Conservation (phyloP, 2,329 filamentous ascomycete genomes). For the Fusarium goolgardi region DNA sequence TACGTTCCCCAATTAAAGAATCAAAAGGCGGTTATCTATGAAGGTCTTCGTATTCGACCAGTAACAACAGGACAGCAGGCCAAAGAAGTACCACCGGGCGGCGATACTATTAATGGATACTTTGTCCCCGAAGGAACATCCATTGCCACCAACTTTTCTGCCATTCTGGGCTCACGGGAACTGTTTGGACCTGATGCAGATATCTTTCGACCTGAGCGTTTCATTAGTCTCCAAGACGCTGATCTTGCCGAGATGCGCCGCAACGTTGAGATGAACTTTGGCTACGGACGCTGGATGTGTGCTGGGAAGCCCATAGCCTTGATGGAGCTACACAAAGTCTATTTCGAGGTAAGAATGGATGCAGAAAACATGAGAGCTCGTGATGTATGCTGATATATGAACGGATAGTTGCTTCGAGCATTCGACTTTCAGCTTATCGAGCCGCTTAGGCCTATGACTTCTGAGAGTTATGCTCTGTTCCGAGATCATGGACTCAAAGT, state of each 20-base stretch:
- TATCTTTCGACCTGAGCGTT: constrained; percentile 9
- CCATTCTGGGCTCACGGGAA: not conserved
- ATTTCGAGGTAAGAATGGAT: not conserved
- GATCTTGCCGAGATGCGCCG: constrained; percentile 11
- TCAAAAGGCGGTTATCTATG: not conserved
- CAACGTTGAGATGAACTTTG: constrained; percentile 16
- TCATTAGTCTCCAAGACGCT: not conserved
- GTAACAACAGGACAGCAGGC: not conserved
- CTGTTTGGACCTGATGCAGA: constrained; percentile 1
- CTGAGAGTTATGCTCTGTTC: not conserved
- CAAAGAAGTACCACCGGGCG: not conserved
- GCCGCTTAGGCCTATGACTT: not conserved
- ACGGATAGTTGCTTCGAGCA: not conserved
- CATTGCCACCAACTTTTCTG: constrained; percentile 2
- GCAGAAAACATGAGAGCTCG: rapidly evolving
- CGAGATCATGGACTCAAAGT: constrained; percentile 4
- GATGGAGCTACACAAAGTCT: constrained; percentile 9
- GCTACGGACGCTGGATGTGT: constrained; percentile 11
- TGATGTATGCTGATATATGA: not conserved
- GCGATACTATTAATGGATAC: constrained; percentile 1
- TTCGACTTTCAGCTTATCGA: constrained; percentile 9
- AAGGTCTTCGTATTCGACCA: constrained; percentile 3
- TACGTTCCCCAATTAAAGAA: rapidly evolving
- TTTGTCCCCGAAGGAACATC: constrained; percentile 1
- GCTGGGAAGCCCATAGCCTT: constrained; percentile 8